A percentile compares a stretch with the other conserved stretches of the same genome.
Evolutionary conservation across 768 basidiomycete species (phyloP).

Genomic region (Ephemerocybe angulata): DNA sequence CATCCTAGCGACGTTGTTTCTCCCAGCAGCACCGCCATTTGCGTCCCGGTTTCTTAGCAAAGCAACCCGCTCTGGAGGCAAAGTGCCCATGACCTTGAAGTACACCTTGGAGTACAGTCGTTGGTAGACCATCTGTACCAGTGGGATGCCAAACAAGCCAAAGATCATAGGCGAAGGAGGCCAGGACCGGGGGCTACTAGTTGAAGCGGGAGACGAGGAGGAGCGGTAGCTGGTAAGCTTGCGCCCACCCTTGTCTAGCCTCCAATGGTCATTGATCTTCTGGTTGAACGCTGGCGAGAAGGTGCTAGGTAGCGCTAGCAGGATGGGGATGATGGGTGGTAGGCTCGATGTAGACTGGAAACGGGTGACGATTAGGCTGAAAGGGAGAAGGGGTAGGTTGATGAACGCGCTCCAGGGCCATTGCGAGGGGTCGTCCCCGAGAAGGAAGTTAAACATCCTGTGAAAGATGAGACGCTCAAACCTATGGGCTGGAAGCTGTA

Average conservation of each 20-base stretch:
- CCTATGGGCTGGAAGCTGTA: not conserved
- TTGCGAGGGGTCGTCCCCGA: constrained; percentile 64
- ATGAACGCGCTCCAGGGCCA: constrained; percentile 78
- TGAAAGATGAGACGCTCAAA: not conserved
- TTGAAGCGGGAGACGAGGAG: constrained; percentile 11
- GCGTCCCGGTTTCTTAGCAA: constrained; percentile 18
- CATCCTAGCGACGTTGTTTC: not conserved
- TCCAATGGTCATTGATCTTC: constrained; percentile 31
- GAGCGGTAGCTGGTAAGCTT: constrained; percentile 15
- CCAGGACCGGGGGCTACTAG: constrained; percentile 32
- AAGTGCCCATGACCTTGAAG: constrained; percentile 40
- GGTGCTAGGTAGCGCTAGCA: constrained; percentile 45
- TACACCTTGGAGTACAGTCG: constrained; percentile 37
- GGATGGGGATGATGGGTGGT: constrained; percentile 40
- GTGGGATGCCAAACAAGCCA: constrained; percentile 49
- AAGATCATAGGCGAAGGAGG: constrained; percentile 60
- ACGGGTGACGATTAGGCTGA: constrained; percentile 63
- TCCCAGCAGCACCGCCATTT: constrained; percentile 14
- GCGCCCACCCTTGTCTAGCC: constrained; percentile 27
- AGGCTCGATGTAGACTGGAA: constrained; percentile 30
- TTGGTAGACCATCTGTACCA: constrained; percentile 44
- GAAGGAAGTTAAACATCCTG: constrained; percentile 60
- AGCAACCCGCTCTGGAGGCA: constrained; percentile 22
- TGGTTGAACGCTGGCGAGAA: constrained; percentile 22
- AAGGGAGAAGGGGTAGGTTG: constrained; percentile 69